Evolutionary conservation across 768 basidiomycete genomes (phyloP).

Genomic region (Psilocybe subaeruginosa): DNA sequence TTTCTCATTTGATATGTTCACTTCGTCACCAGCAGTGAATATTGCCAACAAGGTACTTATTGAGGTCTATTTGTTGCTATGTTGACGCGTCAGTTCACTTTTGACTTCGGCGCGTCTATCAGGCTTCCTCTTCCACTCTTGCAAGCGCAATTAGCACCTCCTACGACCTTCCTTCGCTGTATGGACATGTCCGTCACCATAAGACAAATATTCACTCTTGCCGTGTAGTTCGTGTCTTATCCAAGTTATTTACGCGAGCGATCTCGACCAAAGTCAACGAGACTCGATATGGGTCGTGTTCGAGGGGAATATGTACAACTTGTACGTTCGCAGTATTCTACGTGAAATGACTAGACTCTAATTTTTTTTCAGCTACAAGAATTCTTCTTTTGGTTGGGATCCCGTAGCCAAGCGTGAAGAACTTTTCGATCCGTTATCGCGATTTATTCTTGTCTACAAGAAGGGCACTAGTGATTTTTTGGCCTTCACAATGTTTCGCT

Average conservation of each 20-base stretch:
- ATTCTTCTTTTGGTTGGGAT: conserved; percentile 71
- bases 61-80: not conserved
- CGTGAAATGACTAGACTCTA: not conserved
- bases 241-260: conserved; percentile 19
- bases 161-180: conserved; percentile 19
- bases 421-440: conserved; percentile 59
- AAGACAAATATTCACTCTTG: not conserved
- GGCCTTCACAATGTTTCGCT: conserved; percentile 67
- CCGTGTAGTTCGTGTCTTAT: conserved; percentile 16
- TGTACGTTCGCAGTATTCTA: conserved; percentile 32
- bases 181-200: not conserved
- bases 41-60: conserved; percentile 23
- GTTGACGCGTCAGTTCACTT: conserved; percentile 7
- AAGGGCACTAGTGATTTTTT: conserved; percentile 23
- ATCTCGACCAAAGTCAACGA: conserved; percentile 37
- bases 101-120: not conserved
- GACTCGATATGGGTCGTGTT: conserved; percentile 54
- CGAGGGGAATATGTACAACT: conserved; percentile 59
- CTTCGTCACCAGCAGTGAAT: conserved; percentile 20
- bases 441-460: conserved; percentile 55
- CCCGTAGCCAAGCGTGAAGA: conserved; percentile 57
- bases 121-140: conserved; percentile 23
- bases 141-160: conserved; percentile 14
- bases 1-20: conserved; percentile 3
- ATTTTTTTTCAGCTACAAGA: conserved; percentile 42